Conservation (phyloP, 2,329 filamentous ascomycete genomes). For the Myriosclerotinia curreyana region DNA sequence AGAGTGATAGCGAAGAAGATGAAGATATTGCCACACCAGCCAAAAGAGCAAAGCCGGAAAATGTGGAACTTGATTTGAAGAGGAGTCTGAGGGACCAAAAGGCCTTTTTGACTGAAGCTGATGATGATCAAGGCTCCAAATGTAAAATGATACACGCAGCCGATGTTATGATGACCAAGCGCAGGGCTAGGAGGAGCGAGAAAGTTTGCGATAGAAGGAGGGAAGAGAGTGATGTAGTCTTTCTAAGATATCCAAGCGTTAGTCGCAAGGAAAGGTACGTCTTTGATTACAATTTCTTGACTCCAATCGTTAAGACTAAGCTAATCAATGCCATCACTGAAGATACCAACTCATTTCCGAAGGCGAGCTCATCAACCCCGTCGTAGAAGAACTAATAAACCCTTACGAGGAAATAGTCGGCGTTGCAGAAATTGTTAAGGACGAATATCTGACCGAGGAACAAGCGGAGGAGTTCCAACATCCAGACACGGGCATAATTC, state of each 20-base stretch:
- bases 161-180: slow-evolving; percentile 49
- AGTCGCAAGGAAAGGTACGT: slow-evolving; percentile 64
- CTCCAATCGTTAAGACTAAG: background rate
- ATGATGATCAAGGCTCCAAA: slow-evolving; percentile 26
- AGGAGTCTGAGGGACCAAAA: slow-evolving; percentile 33
- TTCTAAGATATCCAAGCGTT: slow-evolving; percentile 81
- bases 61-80: slow-evolving; percentile 29
- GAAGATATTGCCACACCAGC: background rate
- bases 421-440: slow-evolving; percentile 65
- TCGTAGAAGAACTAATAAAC: slow-evolving; percentile 75
- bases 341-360: slow-evolving; percentile 74
- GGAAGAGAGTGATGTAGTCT: slow-evolving; percentile 53
- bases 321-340: slow-evolving; percentile 14
- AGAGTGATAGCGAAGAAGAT: slow-evolving; percentile 19
- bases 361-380: slow-evolving; percentile 74
- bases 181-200: slow-evolving; percentile 51
- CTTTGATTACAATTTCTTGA: background rate
- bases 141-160: slow-evolving; percentile 54
- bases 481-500: slow-evolving; percentile 69
- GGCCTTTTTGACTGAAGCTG: slow-evolving; percentile 31
- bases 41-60: slow-evolving; percentile 28
- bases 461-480: slow-evolving; percentile 67
- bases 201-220: slow-evolving; percentile 41
- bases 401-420: slow-evolving; percentile 70
- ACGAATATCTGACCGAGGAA: slow-evolving; percentile 73